Evolutionary conservation across 2,329 filamentous ascomycete genomes (phyloP).

Genomic region (Cladobotryum protrusum): DNA sequence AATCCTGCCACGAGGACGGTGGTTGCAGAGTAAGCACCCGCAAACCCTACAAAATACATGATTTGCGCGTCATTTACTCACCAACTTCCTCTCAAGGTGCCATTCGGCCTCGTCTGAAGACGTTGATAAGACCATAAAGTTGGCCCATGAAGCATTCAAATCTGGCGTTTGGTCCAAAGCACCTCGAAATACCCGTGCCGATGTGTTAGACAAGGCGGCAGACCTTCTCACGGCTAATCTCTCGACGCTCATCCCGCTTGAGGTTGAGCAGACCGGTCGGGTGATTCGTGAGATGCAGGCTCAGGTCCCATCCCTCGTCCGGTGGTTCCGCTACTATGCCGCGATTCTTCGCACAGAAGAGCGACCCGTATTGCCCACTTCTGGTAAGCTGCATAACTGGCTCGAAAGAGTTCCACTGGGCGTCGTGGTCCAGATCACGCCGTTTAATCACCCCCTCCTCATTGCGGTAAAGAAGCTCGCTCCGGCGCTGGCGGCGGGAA

Average conservation of each 20-base stretch:
- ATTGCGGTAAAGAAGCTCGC: slow-evolving; percentile 56
- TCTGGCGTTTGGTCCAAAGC: slow-evolving; percentile 59
- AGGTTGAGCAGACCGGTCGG: slow-evolving; percentile 63
- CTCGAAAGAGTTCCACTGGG: slow-evolving; percentile 49
- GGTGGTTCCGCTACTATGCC: slow-evolving; percentile 69
- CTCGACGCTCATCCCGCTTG: slow-evolving; percentile 52
- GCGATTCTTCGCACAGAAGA: slow-evolving; percentile 61
- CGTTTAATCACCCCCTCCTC: slow-evolving; percentile 54
- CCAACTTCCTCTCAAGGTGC: slow-evolving; percentile 14
- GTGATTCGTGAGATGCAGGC: slow-evolving; percentile 64
- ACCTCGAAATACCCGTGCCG: slow-evolving; percentile 51
- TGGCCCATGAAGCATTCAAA: slow-evolving; percentile 59
- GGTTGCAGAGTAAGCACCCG: slow-evolving; percentile 8
- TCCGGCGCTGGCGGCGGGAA: slow-evolving; percentile 54
- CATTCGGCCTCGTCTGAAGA: slow-evolving; percentile 25
- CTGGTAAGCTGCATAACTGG: slow-evolving; percentile 53
- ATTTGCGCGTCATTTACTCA: neutral
- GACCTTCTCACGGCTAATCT: slow-evolving; percentile 46
- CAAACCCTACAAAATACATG: neutral
- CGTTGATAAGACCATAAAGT: slow-evolving; percentile 21
- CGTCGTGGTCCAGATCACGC: slow-evolving; percentile 51
- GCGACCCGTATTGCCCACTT: slow-evolving; percentile 58
- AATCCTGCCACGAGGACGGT: slow-evolving; percentile 39
- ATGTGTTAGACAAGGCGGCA: slow-evolving; percentile 56
- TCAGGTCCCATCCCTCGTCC: slow-evolving; percentile 58